Evolutionary conservation across 2,329 filamentous ascomycete species (phyloP).

Genomic region (Knoxdaviesia capensis): DNA sequence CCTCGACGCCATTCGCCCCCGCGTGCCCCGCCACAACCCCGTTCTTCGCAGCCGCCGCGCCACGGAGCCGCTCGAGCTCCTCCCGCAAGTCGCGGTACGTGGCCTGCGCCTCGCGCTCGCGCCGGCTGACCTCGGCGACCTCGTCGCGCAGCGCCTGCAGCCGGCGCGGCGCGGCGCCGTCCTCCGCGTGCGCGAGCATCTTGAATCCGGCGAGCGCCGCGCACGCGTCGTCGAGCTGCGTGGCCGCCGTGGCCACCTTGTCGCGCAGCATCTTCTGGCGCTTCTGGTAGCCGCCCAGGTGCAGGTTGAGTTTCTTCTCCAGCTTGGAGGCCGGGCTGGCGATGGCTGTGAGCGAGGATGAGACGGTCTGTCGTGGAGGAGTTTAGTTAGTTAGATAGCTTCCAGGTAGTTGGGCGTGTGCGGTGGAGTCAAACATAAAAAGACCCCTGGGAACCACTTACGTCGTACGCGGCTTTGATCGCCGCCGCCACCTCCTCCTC

Average conservation of each 20-base stretch:
- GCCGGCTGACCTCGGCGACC: slow-evolving; percentile 55
- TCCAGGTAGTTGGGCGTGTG: not conserved
- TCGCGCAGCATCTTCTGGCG: slow-evolving; percentile 60
- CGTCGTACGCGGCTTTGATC: slow-evolving; percentile 55
- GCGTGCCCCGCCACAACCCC: no score
- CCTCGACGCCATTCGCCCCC: no score
- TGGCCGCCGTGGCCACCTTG: slow-evolving; percentile 59
- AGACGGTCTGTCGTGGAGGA: no score
- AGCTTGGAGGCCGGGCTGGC: slow-evolving; percentile 71
- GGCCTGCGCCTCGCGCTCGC: slow-evolving; percentile 84
- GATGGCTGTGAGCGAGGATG: slow-evolving; percentile 25
- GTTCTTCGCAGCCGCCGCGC: slow-evolving; percentile 1
- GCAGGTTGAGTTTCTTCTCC: slow-evolving; percentile 78
- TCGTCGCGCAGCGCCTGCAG: slow-evolving; percentile 64
- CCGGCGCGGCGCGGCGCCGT: slow-evolving; percentile 51
- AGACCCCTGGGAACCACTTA: slow-evolving; percentile 17
- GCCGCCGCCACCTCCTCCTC: slow-evolving; percentile 44
- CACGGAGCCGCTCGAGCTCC: slow-evolving; percentile 46
- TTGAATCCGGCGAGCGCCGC: slow-evolving; percentile 55
- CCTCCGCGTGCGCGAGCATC: slow-evolving; percentile 60
- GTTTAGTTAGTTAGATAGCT: not conserved
- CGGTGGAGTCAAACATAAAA: not conserved
- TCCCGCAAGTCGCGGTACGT: slow-evolving; percentile 57
- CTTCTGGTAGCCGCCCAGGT: slow-evolving; percentile 79
- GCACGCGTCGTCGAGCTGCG: slow-evolving; percentile 52